These are phyloP conservation scores for Ascochyta viciae-villosae DNA, from an alignment of 2,329 filamentous ascomycete genomes.

Conservation along the genomic window DNA sequence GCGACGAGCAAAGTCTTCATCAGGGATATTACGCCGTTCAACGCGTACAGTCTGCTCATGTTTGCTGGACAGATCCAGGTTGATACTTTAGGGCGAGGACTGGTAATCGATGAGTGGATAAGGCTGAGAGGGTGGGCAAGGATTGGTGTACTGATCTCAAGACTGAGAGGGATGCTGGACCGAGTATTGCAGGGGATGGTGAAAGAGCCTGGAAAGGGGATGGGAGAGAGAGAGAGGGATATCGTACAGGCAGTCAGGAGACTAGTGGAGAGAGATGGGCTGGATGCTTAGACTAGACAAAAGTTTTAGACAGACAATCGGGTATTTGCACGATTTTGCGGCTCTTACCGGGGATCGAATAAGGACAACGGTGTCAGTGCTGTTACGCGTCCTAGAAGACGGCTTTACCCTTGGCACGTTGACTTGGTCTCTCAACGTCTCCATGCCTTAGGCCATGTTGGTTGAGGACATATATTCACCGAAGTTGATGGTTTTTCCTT, in stretches of 20 bases:
- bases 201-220: slow-evolving; percentile 71
- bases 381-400: too few species aligned
- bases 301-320: neutral
- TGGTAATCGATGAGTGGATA: slow-evolving; percentile 93
- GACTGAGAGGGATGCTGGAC: slow-evolving; percentile 86
- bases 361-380: too few species aligned
- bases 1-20: slow-evolving; percentile 92
- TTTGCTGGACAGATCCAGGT: slow-evolving; percentile 86
- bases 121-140: slow-evolving; percentile 88
- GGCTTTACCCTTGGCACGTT: too few species aligned
- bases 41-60: slow-evolving; percentile 84
- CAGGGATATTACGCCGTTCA: slow-evolving; percentile 90
- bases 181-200: slow-evolving; percentile 81
- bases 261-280: slow-evolving; percentile 87
- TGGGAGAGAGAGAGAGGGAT: slow-evolving; percentile 58
- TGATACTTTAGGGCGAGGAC: slow-evolving; percentile 84
- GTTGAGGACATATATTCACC: too few species aligned
- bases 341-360: neutral
- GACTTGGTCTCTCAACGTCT: too few species aligned
- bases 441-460: too few species aligned
- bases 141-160: slow-evolving; percentile 86
- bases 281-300: slow-evolving; percentile 62
- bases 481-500: too few species aligned
- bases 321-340: neutral
- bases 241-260: slow-evolving; percentile 79